phyloP scores from a whole-genome alignment of 2,329 filamentous ascomycete species.

The Cladosporium halotolerans region DNA sequence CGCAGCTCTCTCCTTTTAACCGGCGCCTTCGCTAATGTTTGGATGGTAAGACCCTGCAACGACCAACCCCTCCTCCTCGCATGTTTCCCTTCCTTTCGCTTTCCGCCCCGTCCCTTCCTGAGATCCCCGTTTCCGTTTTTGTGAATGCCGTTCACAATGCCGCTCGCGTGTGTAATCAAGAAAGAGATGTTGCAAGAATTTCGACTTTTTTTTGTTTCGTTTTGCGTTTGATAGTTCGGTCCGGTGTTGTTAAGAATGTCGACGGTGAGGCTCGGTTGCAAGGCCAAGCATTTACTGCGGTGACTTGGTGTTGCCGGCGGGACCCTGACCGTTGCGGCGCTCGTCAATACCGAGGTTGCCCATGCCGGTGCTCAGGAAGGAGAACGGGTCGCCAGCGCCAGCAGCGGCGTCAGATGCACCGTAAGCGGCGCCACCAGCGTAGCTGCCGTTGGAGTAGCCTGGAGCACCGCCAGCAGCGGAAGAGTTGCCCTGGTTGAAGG shows the following conservation, averaged over 20 bases:
- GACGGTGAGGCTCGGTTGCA: neutral
- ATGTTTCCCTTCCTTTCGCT: too few relatives aligned
- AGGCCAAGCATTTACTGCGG: conserved; percentile 21
- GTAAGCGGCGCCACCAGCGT: conserved; percentile 37
- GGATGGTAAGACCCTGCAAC: neutral
- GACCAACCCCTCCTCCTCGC: neutral
- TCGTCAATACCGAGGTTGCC: conserved; percentile 65
- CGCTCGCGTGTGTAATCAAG: neutral
- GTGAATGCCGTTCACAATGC: neutral
- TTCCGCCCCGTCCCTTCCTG: too few relatives aligned
- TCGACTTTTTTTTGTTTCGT: neutral
- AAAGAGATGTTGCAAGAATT: neutral
- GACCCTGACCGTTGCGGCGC: conserved; percentile 33
- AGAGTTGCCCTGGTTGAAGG: conserved; percentile 73
- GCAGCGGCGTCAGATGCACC: conserved; percentile 40
- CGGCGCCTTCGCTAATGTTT: conserved; percentile 12
- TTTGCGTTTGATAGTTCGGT: too few relatives aligned
- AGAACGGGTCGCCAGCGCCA: conserved; percentile 68
- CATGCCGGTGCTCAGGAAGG: conserved; percentile 70
- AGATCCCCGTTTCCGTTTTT: neutral
- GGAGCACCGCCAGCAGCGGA: conserved; percentile 62
- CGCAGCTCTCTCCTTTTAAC: neutral
- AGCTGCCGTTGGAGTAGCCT: conserved; percentile 50
- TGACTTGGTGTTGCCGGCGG: conserved; percentile 24
- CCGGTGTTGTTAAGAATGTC: too few relatives aligned